Base-by-base conservation (phyloP, 768 basidiomycete species). In the Scleroderma citrinum region DNA sequence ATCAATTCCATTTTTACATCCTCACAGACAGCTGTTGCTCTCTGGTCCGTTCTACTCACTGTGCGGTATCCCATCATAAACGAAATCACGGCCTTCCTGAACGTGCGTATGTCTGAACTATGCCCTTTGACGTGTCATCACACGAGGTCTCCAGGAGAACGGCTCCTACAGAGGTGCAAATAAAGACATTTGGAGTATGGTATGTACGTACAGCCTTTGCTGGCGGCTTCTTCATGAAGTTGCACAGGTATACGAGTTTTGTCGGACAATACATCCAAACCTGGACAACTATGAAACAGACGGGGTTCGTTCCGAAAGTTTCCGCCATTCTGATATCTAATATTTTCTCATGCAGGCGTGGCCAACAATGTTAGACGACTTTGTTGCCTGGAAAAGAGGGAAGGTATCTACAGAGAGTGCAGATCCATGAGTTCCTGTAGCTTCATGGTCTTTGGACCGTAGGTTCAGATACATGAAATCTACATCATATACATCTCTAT, bases 181-280 rank as follows among this genome's bases (percentile, higher is more conserved):
- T 65, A 87, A 87, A 59, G 90, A 93, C 66, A 68, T 91, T 8
- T 93, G 90, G 90, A 77, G 67, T 49, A 92, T 92, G 89, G 88
- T 86, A 51, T 13, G 74, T 69, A 29, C 30, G 21, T 21, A 48
- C 32, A 16, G 11, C 26, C 21, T 11, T 38, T 35, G 17, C 20
- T 20, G 20, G 40, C 40, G 24, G 13, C 20, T 12, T 41, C 41
- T 41, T 51, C 7, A 52, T 45, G 21, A 35, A 10, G 17, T 11
- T 37, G 46, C 47, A 7, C 60, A 90, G 87, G 82, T 86, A 69
- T 72, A 82, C 35, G 89, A 90, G 60, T 92, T 92, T 60, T 85
- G 82, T 54, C 72, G 74, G 53, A 78, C 77, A 2, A 74, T 90
- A 20, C 69, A 76, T 13, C 75, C 75, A 1, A 75, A 76, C 45